Percentiles rank a stretch among this genome's conserved stretches.
Evolutionary conservation across 345 rosid genomes (phyloP).

Genomic region (Raphanus raphanistrum): DNA sequence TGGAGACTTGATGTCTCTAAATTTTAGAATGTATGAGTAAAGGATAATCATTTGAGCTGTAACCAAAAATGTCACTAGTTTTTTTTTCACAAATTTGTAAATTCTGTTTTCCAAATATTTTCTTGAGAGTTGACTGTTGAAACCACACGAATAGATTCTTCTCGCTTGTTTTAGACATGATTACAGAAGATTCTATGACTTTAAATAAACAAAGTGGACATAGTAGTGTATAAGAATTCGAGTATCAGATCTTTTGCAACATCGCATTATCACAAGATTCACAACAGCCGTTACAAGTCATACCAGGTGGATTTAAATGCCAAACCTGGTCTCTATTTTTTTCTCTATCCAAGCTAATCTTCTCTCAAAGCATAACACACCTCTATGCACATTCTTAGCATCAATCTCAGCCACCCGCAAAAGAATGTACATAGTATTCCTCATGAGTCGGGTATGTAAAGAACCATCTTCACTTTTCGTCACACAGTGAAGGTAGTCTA

Average conservation of each 20-base stretch:
- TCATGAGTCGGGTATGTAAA: conserved; percentile 39
- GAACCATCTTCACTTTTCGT: conserved; percentile 64
- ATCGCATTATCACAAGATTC: conserved; percentile 33
- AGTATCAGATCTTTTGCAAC: conserved; percentile 23
- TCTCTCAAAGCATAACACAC: conserved; percentile 67
- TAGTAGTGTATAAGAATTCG: not conserved
- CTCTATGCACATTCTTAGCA: conserved; percentile 60
- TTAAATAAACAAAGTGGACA: not conserved
- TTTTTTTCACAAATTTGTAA: conserved; percentile 20
- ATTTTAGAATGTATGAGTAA: conserved; percentile 29
- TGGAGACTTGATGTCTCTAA: conserved; percentile 23
- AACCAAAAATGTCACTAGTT: conserved; percentile 11
- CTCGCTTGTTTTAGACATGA: not conserved
- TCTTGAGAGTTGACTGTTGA: not conserved
- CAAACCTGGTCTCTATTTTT: conserved; percentile 54
- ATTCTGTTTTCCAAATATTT: not conserved
- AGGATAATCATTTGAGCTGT: conserved; percentile 17
- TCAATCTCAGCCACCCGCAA: conserved; percentile 67
- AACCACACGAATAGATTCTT: not conserved
- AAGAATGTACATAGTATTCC: conserved; percentile 75
- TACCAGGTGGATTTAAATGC: conserved; percentile 45
- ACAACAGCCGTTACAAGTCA: conserved; percentile 46
- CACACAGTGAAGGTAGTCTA: conserved; percentile 60
- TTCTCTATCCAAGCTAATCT: conserved; percentile 76
- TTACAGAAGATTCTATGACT: conserved; percentile 1